A percentile compares a stretch with the other conserved stretches of the same genome.
Evolutionary conservation across 139 green algal species (phyloP).

Genomic region (Dunaliella primolecta): DNA sequence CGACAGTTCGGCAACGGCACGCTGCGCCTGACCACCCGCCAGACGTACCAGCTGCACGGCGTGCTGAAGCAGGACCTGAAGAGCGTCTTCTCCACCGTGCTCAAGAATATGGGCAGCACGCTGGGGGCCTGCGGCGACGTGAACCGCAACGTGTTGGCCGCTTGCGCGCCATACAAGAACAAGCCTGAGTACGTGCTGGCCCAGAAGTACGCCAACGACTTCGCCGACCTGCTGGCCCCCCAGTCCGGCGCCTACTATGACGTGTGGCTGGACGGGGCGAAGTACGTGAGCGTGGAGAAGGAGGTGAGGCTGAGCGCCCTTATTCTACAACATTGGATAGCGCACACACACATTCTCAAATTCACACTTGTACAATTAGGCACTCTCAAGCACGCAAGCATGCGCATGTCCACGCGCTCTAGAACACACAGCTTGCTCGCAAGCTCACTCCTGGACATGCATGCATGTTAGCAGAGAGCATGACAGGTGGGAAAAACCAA

Average conservation of each 20-base stretch:
- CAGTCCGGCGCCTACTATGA: slow-evolving; percentile 99
- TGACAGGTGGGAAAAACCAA: no score
- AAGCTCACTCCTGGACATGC: no score
- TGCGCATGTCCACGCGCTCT: no score
- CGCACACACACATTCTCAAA: no score
- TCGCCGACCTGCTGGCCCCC: slow-evolving; percentile 74
- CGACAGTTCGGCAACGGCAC: slow-evolving; percentile 96
- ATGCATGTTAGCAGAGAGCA: no score
- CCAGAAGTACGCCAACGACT: slow-evolving; percentile 77
- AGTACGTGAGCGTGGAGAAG: slow-evolving; percentile 87
- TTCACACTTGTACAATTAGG: no score
- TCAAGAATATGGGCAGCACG: slow-evolving; percentile 98
- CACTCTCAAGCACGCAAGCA: no score
- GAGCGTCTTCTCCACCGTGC: slow-evolving; percentile 93
- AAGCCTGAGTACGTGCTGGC: slow-evolving; percentile 84
- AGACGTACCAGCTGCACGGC: slow-evolving; percentile 97
- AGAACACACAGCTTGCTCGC: no score
- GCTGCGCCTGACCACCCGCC: slow-evolving; percentile 95
- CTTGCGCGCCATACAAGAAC: slow-evolving; percentile 75
- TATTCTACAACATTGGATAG: no score
- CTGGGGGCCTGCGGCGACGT: slow-evolving; percentile 95
- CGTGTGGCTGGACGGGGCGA: slow-evolving; percentile 99
- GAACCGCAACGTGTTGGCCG: slow-evolving; percentile 94
- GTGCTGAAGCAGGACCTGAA: slow-evolving; percentile 98
- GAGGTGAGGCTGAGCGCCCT: slow-evolving; percentile 64